Evolutionary conservation across 768 basidiomycete species (phyloP).

Genomic region (Xanthoconium stramineum): DNA sequence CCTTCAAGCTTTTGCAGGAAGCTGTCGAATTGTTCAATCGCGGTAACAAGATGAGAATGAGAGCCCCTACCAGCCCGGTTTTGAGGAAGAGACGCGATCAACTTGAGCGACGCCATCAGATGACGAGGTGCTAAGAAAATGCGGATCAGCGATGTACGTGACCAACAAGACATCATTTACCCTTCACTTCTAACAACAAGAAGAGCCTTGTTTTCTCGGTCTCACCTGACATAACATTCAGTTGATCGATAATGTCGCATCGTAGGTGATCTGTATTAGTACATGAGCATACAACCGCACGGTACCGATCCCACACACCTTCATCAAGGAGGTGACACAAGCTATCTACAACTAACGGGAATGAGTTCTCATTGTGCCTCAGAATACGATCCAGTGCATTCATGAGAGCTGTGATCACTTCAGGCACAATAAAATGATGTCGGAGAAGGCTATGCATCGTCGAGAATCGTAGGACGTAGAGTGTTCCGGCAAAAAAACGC

Average conservation of each 20-base stretch:
- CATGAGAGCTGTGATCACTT: too few species aligned
- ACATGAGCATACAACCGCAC: too few species aligned
- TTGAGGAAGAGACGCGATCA: not conserved
- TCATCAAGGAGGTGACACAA: too few species aligned
- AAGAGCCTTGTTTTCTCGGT: not conserved
- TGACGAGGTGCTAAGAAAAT: not conserved
- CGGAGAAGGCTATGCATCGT: not conserved
- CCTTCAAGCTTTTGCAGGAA: not conserved
- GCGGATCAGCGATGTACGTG: not conserved
- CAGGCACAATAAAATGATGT: not conserved
- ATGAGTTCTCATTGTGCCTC: too few species aligned
- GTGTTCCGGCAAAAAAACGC: not conserved
- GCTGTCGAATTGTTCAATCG: not conserved
- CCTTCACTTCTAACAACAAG: not conserved
- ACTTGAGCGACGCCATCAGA: not conserved
- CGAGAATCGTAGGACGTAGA: not conserved
- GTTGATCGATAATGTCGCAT: too few species aligned
- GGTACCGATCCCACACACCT: too few species aligned
- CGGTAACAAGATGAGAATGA: not conserved
- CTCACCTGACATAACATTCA: too few species aligned
- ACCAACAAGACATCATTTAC: not conserved
- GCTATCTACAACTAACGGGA: too few species aligned
- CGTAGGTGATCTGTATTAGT: too few species aligned
- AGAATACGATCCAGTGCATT: too few species aligned
- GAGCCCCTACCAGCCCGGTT: too few species aligned